Conservation (phyloP, 169 alveolate genomes). For the Plasmodium knowlesi region DNA sequence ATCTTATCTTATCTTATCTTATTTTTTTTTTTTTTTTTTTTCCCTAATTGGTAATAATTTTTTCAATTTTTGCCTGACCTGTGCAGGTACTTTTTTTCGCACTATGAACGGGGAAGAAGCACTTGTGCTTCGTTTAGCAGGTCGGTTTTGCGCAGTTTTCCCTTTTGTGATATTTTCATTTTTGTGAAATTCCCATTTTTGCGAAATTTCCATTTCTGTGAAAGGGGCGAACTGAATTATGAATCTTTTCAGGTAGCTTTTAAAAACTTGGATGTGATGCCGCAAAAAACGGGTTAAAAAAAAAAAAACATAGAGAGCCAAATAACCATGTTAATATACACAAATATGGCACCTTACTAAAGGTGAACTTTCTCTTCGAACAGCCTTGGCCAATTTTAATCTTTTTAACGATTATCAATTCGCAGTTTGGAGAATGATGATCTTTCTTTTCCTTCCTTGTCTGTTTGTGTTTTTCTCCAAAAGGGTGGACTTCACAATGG, state of each 20-base stretch:
- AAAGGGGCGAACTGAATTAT: neutral
- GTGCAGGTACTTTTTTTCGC: neutral
- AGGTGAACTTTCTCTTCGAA: neutral
- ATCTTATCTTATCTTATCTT: too few relatives aligned
- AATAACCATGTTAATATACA: neutral
- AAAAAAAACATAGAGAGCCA: neutral
- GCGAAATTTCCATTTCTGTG: neutral
- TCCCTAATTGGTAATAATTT: neutral
- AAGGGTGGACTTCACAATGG: neutral
- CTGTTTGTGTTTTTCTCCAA: neutral
- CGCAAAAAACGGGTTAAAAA: slow-evolving; percentile 1
- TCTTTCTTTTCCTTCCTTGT: neutral
- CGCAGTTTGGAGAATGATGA: neutral
- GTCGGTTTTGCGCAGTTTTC: neutral
- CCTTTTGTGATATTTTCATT: neutral
- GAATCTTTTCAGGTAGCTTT: neutral
- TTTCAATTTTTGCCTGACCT: neutral
- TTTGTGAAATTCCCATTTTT: neutral
- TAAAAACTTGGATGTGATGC: neutral
- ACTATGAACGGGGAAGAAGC: neutral
- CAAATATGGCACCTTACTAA: neutral
- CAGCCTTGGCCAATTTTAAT: neutral
- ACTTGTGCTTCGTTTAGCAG: neutral
- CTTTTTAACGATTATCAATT: neutral
- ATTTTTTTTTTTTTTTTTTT: slow-evolving; percentile 26